Base-by-base conservation (phyloP, 2,329 filamentous ascomycete genomes). In the Neopestalotiopsis sp. region DNA sequence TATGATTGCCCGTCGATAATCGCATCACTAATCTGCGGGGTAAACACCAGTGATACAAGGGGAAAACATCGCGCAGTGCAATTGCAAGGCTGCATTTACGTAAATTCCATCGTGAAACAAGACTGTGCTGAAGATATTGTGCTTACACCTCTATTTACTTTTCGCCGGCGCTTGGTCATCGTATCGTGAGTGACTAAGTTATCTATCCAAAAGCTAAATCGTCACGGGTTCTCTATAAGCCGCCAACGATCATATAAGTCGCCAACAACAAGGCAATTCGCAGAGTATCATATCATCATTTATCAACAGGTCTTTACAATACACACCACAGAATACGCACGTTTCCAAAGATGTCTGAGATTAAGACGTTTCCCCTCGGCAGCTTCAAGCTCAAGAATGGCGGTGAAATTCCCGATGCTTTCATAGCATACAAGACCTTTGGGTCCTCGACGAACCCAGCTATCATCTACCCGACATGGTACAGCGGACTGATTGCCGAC, bases 381-480 rank as follows among this genome's bases (percentile, higher is more conserved):
- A 86, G 92, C 79, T 92, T 91, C 82, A 81, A 86, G 70, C 87
- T 95, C 2, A 87, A 91, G 74, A 89, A 86, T 32, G 91, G 91
- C 53, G 83, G 83, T n/a, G 84, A 81, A 5, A 84, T 95, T 20
- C 84, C 86, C 1, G 78, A 88, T 72, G 92, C 93, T 1, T 87
- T 88, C 74, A 89, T 95, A 67, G 91, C 92, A 17, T 95, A 93
- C 84, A 94, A 92, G 79, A 93, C 92, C 0, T 91, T 92, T 73
- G 93, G 93, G 24, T 83, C 90, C 68, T 77, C 87, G 0, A 85
- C 82, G 0, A 83, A 81, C 5, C 92, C 92, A 7, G 89, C 89
- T 2, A 88, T 95, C 69, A 87, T 95, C 70, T 95, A 95, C 75
- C 93, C 92, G 2, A 90, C 90, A 2, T 95, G 92, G 92, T 95